Conservation (phyloP, 1,284 basidiomycete species). For the Chalciporus sp. region DNA sequence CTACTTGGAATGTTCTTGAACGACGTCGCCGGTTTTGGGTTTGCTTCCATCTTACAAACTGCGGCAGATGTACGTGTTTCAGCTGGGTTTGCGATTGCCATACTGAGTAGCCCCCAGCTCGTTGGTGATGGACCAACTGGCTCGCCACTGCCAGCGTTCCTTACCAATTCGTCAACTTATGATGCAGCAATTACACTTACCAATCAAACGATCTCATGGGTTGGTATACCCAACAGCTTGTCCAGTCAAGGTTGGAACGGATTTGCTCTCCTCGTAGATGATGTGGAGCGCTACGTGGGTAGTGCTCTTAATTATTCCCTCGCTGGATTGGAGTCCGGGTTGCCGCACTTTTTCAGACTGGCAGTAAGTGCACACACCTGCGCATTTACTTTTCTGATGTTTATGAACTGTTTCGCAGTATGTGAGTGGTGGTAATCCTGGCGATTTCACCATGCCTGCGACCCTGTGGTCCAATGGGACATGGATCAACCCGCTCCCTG, state of each 20-base stretch:
- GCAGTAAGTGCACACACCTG: conserved; percentile 58
- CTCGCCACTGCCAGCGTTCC: conserved; percentile 69
- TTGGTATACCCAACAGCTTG: conserved; percentile 44
- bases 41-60: conserved; percentile 82
- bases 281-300: conserved; percentile 79
- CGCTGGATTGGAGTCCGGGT: conserved; percentile 54
- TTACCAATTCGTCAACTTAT: conserved; percentile 70
- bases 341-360: conserved; percentile 84
- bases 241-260: conserved; percentile 64
- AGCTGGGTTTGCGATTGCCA: neutral
- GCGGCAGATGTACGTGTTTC: conserved; percentile 56
- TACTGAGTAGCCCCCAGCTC: conserved; percentile 41
- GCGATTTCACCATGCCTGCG: conserved; percentile 84
- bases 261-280: conserved; percentile 81
- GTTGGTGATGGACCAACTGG: conserved; percentile 74
- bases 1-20: conserved; percentile 83
- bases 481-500: conserved; percentile 72
- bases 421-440: conserved; percentile 51
- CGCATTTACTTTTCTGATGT: conserved; percentile 1
- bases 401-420: conserved; percentile 44
- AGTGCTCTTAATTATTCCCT: conserved; percentile 67
- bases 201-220: conserved; percentile 70
- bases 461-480: conserved; percentile 80
- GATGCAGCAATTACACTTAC: conserved; percentile 55
- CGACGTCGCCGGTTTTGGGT: conserved; percentile 76